Conservation (phyloP, 1,284 basidiomycete species). For the Microbotryomycetes sp. region DNA sequence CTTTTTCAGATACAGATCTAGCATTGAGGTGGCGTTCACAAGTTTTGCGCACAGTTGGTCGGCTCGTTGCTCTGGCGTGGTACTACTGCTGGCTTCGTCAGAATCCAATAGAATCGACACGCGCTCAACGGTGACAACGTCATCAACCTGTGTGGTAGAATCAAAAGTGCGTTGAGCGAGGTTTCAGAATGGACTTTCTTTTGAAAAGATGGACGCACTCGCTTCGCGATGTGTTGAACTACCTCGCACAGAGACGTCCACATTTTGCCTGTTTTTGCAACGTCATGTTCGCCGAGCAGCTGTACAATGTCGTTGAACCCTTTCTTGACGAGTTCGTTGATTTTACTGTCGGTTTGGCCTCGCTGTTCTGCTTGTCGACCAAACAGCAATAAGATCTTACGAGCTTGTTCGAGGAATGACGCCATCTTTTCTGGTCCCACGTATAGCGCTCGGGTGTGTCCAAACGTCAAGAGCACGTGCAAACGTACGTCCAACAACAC, state of each 20-base stretch:
- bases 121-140: conserved; percentile 7
- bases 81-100: background rate
- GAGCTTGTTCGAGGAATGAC: conserved; percentile 24
- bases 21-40: conserved; percentile 9
- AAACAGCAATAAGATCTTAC: conserved; percentile 27
- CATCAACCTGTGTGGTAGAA: conserved; percentile 7
- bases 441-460: conserved; percentile 1
- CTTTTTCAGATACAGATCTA: conserved; percentile 11
- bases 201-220: conserved; percentile 6
- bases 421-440: conserved; percentile 12
- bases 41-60: conserved; percentile 10
- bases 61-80: background rate
- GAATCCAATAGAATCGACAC: conserved; percentile 9
- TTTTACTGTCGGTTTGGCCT: background rate
- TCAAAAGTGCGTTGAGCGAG: background rate
- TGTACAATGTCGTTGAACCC: conserved; percentile 8
- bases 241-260: conserved; percentile 26
- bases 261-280: background rate
- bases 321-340: conserved; percentile 5
- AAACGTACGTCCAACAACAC: conserved; percentile 12
- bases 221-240: conserved; percentile 19
- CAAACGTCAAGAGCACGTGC: conserved; percentile 13
- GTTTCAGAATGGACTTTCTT: background rate
- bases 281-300: background rate
- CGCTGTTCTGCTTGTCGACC: conserved; percentile 21